These are phyloP conservation scores for Geosmithia flava DNA, from an alignment of 2,329 filamentous ascomycete species.

Conservation along the genomic window DNA sequence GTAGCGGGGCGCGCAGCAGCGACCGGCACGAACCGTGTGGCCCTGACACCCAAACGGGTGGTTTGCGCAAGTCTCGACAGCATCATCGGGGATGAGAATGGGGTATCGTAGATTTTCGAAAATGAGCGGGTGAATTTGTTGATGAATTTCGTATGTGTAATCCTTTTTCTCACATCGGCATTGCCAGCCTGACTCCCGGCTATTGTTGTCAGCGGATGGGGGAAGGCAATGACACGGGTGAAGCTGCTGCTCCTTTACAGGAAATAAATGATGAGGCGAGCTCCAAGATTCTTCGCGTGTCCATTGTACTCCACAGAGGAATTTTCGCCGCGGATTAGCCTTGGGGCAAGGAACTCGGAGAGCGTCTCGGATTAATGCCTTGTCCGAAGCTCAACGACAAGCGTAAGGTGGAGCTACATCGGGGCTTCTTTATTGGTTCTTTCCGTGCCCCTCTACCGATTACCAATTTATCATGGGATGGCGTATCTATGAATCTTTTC, in stretches of 20 bases:
- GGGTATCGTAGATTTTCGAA: not conserved
- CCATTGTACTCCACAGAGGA: not conserved
- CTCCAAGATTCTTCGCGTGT: constrained; percentile 1
- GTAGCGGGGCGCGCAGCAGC: constrained; percentile 9
- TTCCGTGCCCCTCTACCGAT: not conserved
- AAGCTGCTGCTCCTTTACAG: not conserved
- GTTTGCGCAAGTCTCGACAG: constrained; percentile 20
- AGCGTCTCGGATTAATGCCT: not conserved
- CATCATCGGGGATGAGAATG: constrained; percentile 18
- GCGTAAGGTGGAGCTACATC: not conserved
- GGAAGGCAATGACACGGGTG: not conserved
- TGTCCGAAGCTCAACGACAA: not conserved
- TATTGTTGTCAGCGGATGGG: not conserved
- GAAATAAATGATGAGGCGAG: not conserved
- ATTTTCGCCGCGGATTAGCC: not conserved
- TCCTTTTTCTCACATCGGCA: constrained; percentile 2
- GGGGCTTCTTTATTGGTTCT: not conserved
- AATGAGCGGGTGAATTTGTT: not conserved
- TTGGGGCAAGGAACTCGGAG: not conserved
- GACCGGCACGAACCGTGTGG: not conserved
- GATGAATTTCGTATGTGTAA: not conserved
- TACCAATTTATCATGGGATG: not conserved
- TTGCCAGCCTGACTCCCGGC: not conserved
- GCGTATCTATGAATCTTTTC: not conserved
- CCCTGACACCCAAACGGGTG: constrained; percentile 17